Conservation (phyloP, 129 eudicot species). For the Solidago caesia region DNA sequence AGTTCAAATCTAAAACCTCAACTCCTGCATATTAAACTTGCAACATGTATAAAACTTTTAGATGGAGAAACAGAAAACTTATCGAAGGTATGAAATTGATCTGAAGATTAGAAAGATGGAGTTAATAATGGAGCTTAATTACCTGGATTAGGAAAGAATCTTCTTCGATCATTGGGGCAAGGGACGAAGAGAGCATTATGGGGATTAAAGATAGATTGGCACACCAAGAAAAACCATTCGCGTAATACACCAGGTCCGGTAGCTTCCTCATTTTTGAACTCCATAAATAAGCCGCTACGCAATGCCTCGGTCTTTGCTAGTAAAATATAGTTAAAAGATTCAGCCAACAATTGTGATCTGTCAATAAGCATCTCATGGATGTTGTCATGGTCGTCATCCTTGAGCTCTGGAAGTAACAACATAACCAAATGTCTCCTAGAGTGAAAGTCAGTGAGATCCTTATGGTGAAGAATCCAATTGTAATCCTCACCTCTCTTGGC, state of each 20-base stretch:
- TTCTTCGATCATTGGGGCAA: constrained; percentile 76
- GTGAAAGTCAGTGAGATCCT: constrained; percentile 64
- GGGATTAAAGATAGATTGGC: constrained; percentile 74
- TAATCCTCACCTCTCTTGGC: constrained; percentile 62
- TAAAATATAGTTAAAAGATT: constrained; percentile 69
- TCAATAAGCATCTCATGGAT: constrained; percentile 79
- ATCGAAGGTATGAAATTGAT: no score
- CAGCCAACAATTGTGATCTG: constrained; percentile 64
- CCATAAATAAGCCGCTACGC: constrained; percentile 65
- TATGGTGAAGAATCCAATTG: constrained; percentile 58
- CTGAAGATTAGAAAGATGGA: no score
- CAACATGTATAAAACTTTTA: no score
- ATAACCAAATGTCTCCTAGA: constrained; percentile 69
- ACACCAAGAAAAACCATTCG: constrained; percentile 90
- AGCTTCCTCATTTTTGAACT: constrained; percentile 87
- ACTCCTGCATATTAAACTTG: no score
- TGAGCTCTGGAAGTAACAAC: constrained; percentile 70
- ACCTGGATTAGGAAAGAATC: constrained; percentile 90
- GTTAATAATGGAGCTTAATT: no score
- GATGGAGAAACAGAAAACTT: no score
- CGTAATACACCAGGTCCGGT: constrained; percentile 85
- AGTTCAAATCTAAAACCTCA: not conserved
- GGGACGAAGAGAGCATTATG: constrained; percentile 66
- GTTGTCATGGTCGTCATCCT: constrained; percentile 59
- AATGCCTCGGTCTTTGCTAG: constrained; percentile 41